Percentiles rank a stretch among this genome's conserved stretches.
Conservation (phyloP, 106 monocot genomes). For the Cymbidium sinense region DNA sequence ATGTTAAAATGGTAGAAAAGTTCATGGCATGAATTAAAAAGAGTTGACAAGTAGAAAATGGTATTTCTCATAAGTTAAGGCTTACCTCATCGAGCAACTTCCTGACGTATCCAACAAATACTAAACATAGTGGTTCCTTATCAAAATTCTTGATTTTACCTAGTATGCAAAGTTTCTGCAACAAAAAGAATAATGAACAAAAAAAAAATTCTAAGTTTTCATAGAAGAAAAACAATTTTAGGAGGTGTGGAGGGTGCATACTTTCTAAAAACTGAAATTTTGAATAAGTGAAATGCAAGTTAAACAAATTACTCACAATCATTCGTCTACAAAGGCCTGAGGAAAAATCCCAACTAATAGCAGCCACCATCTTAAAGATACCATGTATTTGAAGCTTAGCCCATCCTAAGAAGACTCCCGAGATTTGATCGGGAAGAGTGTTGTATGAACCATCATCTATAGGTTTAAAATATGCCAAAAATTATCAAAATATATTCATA, state of each 20-base stretch:
- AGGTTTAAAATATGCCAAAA: neutral
- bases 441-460: conserved; percentile 29
- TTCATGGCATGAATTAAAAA: too few species aligned
- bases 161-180: conserved; percentile 29
- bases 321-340: conserved; percentile 14
- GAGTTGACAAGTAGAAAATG: too few species aligned
- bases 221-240: too few species aligned
- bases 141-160: conserved; percentile 7
- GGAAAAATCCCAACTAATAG: conserved; percentile 51
- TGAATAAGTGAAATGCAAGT: neutral
- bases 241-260: too few species aligned
- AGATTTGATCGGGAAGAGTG: conserved; percentile 48
- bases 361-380: conserved; percentile 31
- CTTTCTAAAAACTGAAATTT: neutral
- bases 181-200: conserved; percentile 5
- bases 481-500: neutral
- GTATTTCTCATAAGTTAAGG: neutral
- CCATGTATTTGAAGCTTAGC: conserved; percentile 29
- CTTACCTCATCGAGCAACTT: conserved; percentile 38
- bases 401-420: conserved; percentile 67
- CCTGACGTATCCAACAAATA: conserved; percentile 53
- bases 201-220: neutral
- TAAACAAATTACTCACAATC: conserved; percentile 29
- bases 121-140: conserved; percentile 26
- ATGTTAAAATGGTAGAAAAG: neutral